Evolutionary conservation across 2,329 filamentous ascomycete species (phyloP).

Genomic region (Atkinsonella texensis): DNA sequence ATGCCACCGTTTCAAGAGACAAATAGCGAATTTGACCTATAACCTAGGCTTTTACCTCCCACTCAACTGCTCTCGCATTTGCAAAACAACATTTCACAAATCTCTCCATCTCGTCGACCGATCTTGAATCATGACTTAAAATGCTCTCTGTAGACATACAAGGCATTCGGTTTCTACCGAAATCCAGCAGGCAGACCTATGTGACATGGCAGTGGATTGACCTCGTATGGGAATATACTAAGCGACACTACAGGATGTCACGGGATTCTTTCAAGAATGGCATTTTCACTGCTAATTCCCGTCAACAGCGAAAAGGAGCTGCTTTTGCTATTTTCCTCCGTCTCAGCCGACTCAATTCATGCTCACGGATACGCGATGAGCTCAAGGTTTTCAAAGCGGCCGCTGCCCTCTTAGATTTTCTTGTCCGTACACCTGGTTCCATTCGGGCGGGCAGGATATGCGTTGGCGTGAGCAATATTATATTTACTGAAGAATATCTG

Average conservation of each 20-base stretch:
- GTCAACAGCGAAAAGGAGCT: constrained; percentile 16
- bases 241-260: constrained; percentile 15
- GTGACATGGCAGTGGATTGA: constrained; percentile 18
- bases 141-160: constrained; percentile 9
- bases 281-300: constrained; percentile 15
- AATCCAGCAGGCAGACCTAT: constrained; percentile 15
- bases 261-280: constrained; percentile 13
- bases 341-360: constrained; percentile 10
- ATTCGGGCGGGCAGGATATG: constrained; percentile 12
- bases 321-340: constrained; percentile 8
- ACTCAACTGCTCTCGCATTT: constrained; percentile 15
- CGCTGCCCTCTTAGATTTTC: constrained; percentile 14
- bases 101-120: constrained; percentile 9
- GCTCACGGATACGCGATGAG: constrained; percentile 16
- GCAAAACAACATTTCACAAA: constrained; percentile 11
- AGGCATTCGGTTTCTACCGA: constrained; percentile 11
- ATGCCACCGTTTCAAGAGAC: constrained; percentile 11
- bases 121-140: constrained; percentile 11
- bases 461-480: constrained; percentile 13
- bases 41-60: constrained; percentile 12
- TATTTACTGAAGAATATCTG: constrained; percentile 13
- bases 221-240: constrained; percentile 18
- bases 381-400: constrained; percentile 16
- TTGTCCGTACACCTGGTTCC: constrained; percentile 10
- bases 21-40: constrained; percentile 1